Base-by-base conservation (phyloP, 139 green algal species). In the Astrephomene gubernaculifera region DNA sequence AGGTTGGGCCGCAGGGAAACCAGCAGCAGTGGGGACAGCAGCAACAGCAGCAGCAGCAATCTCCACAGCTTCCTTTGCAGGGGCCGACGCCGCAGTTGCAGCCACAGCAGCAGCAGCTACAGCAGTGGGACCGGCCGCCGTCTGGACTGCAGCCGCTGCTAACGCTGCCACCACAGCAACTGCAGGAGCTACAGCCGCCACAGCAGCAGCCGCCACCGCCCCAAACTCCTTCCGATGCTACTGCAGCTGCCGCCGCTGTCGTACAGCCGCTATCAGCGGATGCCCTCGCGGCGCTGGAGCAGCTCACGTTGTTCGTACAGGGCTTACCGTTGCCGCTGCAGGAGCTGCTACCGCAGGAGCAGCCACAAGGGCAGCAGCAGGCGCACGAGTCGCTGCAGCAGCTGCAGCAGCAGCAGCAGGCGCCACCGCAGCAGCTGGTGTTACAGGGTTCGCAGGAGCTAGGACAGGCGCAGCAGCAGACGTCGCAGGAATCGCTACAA, bases 31-130 rank as follows among this genome's bases (percentile, higher is more conserved):
- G 53, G 7, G 29, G 33, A 12, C 68, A 54, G 2, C 68, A 75
- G 68, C 68, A 75, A 21, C 68, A 75, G 68, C 38, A 75, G 33
- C 68, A 33, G 68, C 68, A 57, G 61, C n/a, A 39, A n/a, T 24
- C 12, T 8, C 22, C 14, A 8, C 22, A 21, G 54, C 54, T 33
- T 21, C 54, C 29, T 21, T 21, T 29, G 54, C 57, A 65, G 57
- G 57, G 31, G 22, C 57, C 29, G 57, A 17, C 29, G 57, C 57
- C 29, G n/a, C n/a, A n/a, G n/a, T n/a, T n/a, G n/a, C n/a, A n/a
- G 57, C 19, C 9, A 24, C 57, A 65, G 57, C 19, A 33, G 57
- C 57, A 65, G 57, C 57, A 17, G 17, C 19, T 21, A 24, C n/a
- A n/a, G n/a, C n/a, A n/a, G n/a, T n/a, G n/a, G n/a, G n/a, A n/a